Conservation (phyloP, 352 stramenopile species). For the Pythium sp. region DNA sequence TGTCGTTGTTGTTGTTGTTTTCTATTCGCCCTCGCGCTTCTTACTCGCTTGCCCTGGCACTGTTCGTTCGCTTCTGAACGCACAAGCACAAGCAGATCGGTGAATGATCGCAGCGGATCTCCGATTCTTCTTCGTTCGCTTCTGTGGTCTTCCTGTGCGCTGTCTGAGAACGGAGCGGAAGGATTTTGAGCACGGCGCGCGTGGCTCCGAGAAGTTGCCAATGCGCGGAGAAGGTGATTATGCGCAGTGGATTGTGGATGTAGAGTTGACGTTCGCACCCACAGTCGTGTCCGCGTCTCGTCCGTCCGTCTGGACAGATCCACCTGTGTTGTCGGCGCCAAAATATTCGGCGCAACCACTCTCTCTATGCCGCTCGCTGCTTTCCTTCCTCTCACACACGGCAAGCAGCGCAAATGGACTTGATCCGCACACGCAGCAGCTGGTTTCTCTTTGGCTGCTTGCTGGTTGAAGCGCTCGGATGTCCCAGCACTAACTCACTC, state of each 20-base stretch:
- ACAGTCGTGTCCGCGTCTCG: background rate
- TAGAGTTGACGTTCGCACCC: background rate
- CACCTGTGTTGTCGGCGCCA: conserved; percentile 1
- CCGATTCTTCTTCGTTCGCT: background rate
- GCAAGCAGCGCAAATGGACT: background rate
- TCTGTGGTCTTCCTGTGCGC: background rate
- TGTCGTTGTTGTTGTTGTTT: background rate
- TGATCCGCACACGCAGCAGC: background rate
- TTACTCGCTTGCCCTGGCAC: background rate
- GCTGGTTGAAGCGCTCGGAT: conserved; percentile 10
- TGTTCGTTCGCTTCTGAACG: conserved; percentile 2
- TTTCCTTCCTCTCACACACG: background rate
- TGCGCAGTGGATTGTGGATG: background rate
- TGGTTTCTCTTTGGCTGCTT: conserved; percentile 9
- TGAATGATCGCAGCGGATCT: background rate
- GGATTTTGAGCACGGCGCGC: background rate
- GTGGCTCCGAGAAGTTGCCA: background rate
- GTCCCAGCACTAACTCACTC: conserved; percentile 3
- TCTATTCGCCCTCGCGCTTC: background rate
- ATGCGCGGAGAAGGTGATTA: background rate
- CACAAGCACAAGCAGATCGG: background rate
- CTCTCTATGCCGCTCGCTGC: conserved; percentile 5
- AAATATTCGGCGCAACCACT: conserved; percentile 8
- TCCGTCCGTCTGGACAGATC: conserved; percentile 3
- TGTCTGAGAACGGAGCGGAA: conserved; percentile 4